Evolutionary conservation across 352 stramenopile species (phyloP).

Genomic region (Blastocystis sp.): DNA sequence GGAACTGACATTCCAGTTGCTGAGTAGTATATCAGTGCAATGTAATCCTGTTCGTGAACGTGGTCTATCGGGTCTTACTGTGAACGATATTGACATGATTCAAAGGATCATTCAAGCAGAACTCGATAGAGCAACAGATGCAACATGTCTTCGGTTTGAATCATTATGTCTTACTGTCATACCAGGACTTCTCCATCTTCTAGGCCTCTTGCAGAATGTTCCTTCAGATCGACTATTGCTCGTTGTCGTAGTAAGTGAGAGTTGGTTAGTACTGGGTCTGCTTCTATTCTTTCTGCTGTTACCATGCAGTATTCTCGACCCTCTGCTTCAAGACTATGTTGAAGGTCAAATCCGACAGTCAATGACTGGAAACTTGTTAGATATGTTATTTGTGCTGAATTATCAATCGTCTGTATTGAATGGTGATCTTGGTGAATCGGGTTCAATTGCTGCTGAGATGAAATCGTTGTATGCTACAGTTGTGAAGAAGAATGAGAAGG

Average conservation of each 20-base stretch:
- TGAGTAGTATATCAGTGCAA: neutral
- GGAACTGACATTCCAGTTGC: neutral
- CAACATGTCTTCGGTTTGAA: conserved; percentile 10
- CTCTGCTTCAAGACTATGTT: conserved; percentile 80
- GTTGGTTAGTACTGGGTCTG: conserved; percentile 81
- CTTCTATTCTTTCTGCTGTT: conserved; percentile 83
- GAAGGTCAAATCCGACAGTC: conserved; percentile 31
- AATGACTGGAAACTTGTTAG: conserved; percentile 9
- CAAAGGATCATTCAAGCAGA: neutral
- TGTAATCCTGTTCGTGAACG: neutral
- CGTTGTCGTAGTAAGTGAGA: conserved; percentile 68
- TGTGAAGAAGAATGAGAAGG: neutral
- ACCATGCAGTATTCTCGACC: conserved; percentile 87
- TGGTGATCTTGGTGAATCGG: neutral
- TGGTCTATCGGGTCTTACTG: neutral
- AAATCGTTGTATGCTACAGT: neutral
- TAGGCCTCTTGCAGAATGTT: neutral
- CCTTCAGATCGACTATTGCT: neutral
- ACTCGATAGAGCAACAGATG: neutral
- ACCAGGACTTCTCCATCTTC: neutral
- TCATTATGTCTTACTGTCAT: conserved; percentile 7
- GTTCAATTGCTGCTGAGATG: neutral
- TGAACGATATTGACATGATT: neutral
- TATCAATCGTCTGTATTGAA: neutral
- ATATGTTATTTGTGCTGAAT: neutral